Base-by-base conservation (phyloP, 768 basidiomycete genomes). In the Rhodotorula paludigena region DNA sequence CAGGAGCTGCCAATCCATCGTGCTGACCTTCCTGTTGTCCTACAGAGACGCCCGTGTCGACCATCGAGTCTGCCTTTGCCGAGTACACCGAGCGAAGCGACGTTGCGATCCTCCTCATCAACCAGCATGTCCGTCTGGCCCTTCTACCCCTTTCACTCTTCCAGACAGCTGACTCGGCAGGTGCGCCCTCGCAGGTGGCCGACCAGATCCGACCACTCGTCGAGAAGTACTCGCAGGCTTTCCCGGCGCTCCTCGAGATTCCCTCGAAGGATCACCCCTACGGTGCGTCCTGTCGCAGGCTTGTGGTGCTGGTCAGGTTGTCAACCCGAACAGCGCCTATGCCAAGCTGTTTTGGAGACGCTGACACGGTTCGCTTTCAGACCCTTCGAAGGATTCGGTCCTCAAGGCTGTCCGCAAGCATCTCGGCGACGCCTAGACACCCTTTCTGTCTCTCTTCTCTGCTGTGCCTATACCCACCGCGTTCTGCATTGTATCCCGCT, bases 231-330 rank as follows among this genome's bases (percentile, higher is more conserved):
- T 87, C 90, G 72, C 89, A 92, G 78, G 86, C 94, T 0, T 99
- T 99, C 81, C 96, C 96, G 30, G 92, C 96, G 0, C 80, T 99
- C 47, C 85, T 99, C 23, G 96, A 99, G 80, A 98, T 99, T 69
- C 96, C 96, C 33, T 92, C 91, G 62, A 98, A 98, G 78, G 94
- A 98, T 76, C 92, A 96, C 79, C 94, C 94, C 42, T 98, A 98
- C 75, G 93, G 94, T 94, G 60, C 65, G 84, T 80, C n/a, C 25
- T 16, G 25, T 2, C 20, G 20, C 32, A 7, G n/a, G 23, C 16
- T 30, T 47, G n/a, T n/a, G 45, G n/a, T n/a, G n/a, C n/a, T n/a
- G n/a, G n/a, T n/a, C n/a, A n/a, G n/a, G n/a, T n/a, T 9, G 14
- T 49, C 54, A 57, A 41, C 33, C n/a, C 56, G 57, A 1, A 14